A percentile compares a stretch with the other conserved stretches of the same genome.
These are phyloP conservation scores for Neonectria faginata DNA, from an alignment of 2,329 filamentous ascomycete genomes.

Conservation along the genomic window DNA sequence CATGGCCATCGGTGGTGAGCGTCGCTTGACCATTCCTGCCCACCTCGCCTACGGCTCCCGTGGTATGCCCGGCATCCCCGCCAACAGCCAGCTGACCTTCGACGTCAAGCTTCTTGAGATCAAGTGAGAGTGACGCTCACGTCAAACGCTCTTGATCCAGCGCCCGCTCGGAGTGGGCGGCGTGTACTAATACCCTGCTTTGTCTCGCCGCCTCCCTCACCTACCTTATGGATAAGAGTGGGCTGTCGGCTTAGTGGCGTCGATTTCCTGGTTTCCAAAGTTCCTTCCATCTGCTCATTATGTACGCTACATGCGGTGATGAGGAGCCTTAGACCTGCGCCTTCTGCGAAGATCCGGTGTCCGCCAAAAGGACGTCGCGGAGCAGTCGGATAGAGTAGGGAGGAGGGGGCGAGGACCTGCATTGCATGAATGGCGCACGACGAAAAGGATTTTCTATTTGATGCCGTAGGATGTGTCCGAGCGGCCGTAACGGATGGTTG, in stretches of 20 bases:
- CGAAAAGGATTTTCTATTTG: slow-evolving; percentile 50
- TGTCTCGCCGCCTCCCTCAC: slow-evolving; percentile 22
- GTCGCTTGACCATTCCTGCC: slow-evolving; percentile 89
- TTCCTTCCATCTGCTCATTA: slow-evolving; percentile 38
- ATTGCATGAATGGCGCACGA: slow-evolving; percentile 64
- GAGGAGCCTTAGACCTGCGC: slow-evolving; percentile 62
- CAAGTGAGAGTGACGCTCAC: slow-evolving; percentile 67
- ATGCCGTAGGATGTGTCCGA: slow-evolving; percentile 26
- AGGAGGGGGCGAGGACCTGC: slow-evolving; percentile 63
- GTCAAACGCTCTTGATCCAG: slow-evolving; percentile 25
- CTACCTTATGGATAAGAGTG: slow-evolving; percentile 15
- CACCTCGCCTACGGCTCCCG: slow-evolving; percentile 91
- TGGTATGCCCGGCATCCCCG: slow-evolving; percentile 84
- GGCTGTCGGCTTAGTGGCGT: slow-evolving; percentile 30
- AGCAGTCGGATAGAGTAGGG: slow-evolving; percentile 49
- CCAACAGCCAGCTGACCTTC: slow-evolving; percentile 91
- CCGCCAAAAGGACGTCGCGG: slow-evolving; percentile 28
- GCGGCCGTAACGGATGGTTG: slow-evolving; percentile 30
- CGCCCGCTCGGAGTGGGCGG: slow-evolving; percentile 30
- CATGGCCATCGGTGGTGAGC: slow-evolving; percentile 94
- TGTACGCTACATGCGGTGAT: slow-evolving; percentile 51
- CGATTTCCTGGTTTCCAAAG: slow-evolving; percentile 25
- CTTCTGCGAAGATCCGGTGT: slow-evolving; percentile 44
- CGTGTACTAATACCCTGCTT: slow-evolving; percentile 43
- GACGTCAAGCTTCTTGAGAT: slow-evolving; percentile 89